Evolutionary conservation across 306 rosid species (phyloP).

Genomic region (Hylodesmum podocarpum): DNA sequence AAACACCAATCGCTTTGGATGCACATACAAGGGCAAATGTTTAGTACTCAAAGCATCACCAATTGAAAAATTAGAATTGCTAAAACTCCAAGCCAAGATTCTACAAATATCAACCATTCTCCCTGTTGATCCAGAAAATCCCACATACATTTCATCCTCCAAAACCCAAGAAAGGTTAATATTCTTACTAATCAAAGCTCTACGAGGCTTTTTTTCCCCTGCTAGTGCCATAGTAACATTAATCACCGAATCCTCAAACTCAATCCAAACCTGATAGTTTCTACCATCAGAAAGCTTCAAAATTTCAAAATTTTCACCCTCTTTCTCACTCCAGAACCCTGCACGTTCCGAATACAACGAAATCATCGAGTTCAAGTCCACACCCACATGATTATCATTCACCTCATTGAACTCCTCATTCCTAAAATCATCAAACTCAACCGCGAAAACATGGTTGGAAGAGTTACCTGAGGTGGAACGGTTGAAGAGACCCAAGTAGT

Average conservation of each 20-base stretch:
- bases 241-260: conserved; percentile 40
- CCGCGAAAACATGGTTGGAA: conserved; percentile 48
- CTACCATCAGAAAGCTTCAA: conserved; percentile 48
- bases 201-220: conserved; percentile 49
- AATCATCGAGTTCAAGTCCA: conserved; percentile 54
- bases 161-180: conserved; percentile 53
- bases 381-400: conserved; percentile 63
- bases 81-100: conserved; percentile 71
- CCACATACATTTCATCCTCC: conserved; percentile 56
- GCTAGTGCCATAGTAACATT: conserved; percentile 61
- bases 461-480: conserved; percentile 43
- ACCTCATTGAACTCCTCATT: conserved; percentile 61
- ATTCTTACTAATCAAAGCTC: conserved; percentile 53
- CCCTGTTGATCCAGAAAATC: conserved; percentile 63
- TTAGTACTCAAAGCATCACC: conserved; percentile 58
- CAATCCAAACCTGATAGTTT: conserved; percentile 73
- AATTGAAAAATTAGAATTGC: conserved; percentile 62
- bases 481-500: conserved; percentile 60
- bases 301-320: conserved; percentile 33
- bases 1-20: conserved; percentile 20
- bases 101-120: conserved; percentile 55
- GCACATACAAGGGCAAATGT: conserved; percentile 56
- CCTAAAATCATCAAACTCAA: conserved; percentile 64
- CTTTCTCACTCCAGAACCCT: conserved; percentile 51
- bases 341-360: conserved; percentile 49